Conservation (phyloP, 345 rosid genomes). For the Hibiscus mutabilis region DNA sequence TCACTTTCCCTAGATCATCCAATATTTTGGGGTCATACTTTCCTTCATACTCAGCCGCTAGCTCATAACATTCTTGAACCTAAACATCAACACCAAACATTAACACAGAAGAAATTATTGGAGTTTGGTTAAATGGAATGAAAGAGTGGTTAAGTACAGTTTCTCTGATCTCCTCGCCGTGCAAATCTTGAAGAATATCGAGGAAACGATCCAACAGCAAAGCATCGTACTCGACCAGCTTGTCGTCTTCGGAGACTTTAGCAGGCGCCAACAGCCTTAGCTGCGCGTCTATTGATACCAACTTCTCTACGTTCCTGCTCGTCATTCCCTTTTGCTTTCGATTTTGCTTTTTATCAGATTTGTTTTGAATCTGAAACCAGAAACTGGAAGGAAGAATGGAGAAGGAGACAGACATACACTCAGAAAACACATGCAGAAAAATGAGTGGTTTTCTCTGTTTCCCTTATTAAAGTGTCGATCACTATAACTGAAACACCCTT, state of each 20-base stretch:
- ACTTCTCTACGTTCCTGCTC: slow-evolving; percentile 60
- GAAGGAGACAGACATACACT: slow-evolving; percentile 5
- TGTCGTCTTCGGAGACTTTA: slow-evolving; percentile 94
- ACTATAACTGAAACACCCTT: not conserved
- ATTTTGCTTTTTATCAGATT: no score
- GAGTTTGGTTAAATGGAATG: not conserved
- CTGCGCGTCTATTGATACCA: slow-evolving; percentile 90
- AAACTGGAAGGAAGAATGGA: slow-evolving; percentile 2
- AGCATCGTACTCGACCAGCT: slow-evolving; percentile 91
- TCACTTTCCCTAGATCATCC: slow-evolving; percentile 78
- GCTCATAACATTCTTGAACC: slow-evolving; percentile 98
- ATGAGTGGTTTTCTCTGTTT: not conserved
- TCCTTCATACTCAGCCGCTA: slow-evolving; percentile 86
- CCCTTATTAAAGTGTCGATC: not conserved
- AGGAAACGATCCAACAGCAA: slow-evolving; percentile 86
- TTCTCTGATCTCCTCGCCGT: slow-evolving; percentile 82
- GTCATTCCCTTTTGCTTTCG: no score
- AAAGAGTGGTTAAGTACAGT: slow-evolving; percentile 36
- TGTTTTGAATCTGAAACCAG: not conserved
- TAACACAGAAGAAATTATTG: no score
- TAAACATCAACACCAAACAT: slow-evolving; percentile 11
- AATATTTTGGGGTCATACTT: slow-evolving; percentile 67
- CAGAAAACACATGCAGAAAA: not conserved
- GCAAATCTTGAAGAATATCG: slow-evolving; percentile 88
- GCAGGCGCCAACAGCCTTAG: slow-evolving; percentile 79